phyloP scores from a whole-genome alignment of 352 stramenopile species.

The Pythium myriotylum region DNA sequence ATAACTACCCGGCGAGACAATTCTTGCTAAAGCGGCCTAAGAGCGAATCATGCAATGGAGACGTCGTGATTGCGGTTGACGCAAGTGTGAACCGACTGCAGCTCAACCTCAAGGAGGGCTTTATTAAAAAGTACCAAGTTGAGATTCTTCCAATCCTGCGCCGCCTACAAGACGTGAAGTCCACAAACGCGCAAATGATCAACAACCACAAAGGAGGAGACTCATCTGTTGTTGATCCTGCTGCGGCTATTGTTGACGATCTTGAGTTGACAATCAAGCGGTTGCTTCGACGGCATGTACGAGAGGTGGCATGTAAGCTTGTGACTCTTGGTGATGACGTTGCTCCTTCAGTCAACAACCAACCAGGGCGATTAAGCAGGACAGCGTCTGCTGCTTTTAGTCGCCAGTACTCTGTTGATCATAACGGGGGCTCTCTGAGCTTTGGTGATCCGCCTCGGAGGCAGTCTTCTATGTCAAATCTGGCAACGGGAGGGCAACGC shows the following conservation, averaged over 20 bases:
- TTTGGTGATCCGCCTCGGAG: conserved; percentile 10
- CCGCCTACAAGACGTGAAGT: conserved; percentile 64
- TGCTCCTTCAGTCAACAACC: neutral
- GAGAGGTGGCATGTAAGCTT: conserved; percentile 54
- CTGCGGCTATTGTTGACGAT: conserved; percentile 36
- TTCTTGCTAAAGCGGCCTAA: conserved; percentile 49
- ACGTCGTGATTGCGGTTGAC: conserved; percentile 72
- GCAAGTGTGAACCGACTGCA: conserved; percentile 45
- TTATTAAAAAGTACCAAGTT: conserved; percentile 63
- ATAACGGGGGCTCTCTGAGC: neutral
- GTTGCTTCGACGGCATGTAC: conserved; percentile 56
- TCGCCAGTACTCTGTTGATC: neutral
- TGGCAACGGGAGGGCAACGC: conserved; percentile 2
- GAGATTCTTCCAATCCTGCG: conserved; percentile 66
- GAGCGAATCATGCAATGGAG: conserved; percentile 36
- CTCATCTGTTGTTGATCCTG: conserved; percentile 20
- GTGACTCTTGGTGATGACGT: conserved; percentile 65
- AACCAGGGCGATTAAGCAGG: neutral
- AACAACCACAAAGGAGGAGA: neutral
- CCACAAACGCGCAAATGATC: conserved; percentile 37
- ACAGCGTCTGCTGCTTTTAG: conserved; percentile 3
- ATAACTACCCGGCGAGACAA: conserved; percentile 49
- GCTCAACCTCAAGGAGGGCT: conserved; percentile 70
- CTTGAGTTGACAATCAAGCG: conserved; percentile 59
- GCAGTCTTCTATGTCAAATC: conserved; percentile 43